Conservation (phyloP, 2,329 filamentous ascomycete genomes). For the Grosmannia penicillata region DNA sequence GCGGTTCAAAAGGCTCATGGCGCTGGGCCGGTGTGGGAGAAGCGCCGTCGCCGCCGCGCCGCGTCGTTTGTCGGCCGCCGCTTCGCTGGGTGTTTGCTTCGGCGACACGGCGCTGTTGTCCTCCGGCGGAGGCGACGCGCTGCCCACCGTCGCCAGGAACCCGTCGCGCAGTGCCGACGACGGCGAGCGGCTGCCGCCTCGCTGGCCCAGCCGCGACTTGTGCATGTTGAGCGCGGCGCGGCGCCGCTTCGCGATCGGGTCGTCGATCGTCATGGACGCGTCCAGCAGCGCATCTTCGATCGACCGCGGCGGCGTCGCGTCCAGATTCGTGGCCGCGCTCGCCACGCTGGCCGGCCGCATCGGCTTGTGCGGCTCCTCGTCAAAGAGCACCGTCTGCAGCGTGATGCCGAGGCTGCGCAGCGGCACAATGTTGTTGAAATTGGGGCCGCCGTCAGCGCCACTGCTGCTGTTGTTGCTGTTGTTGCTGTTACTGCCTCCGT, state of each 20-base stretch:
- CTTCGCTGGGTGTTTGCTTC: slow-evolving; percentile 12
- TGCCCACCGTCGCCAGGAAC: slow-evolving; percentile 13
- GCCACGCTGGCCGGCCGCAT: slow-evolving; percentile 12
- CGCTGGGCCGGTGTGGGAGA: slow-evolving; percentile 44
- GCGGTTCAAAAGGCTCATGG: slow-evolving; percentile 41
- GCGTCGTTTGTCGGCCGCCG: slow-evolving; percentile 1
- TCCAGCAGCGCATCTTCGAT: slow-evolving; percentile 85
- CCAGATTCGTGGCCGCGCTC: slow-evolving; percentile 19
- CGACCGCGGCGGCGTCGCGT: slow-evolving; percentile 36
- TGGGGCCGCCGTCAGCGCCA: slow-evolving; percentile 18
- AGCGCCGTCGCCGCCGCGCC: background rate
- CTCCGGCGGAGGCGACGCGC: slow-evolving; percentile 14
- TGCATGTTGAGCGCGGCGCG: slow-evolving; percentile 37
- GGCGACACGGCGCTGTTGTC: slow-evolving; percentile 15
- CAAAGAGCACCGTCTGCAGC: slow-evolving; percentile 84
- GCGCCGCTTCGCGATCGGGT: slow-evolving; percentile 39
- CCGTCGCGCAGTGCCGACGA: slow-evolving; percentile 14
- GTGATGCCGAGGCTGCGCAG: slow-evolving; percentile 64
- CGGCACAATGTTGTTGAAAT: slow-evolving; percentile 58
- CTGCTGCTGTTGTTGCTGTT: slow-evolving; percentile 3
- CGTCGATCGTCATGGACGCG: slow-evolving; percentile 77
- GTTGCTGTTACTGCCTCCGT: slow-evolving; percentile 12
- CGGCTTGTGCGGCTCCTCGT: slow-evolving; percentile 49
- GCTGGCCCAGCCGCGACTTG: slow-evolving; percentile 26
- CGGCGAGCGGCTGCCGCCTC: slow-evolving; percentile 21